Percentiles rank a stretch among this genome's conserved stretches.
These are phyloP conservation scores for Phellopilus nigrolimitatus DNA, from an alignment of 1,284 basidiomycete species.

Conservation along the genomic window DNA sequence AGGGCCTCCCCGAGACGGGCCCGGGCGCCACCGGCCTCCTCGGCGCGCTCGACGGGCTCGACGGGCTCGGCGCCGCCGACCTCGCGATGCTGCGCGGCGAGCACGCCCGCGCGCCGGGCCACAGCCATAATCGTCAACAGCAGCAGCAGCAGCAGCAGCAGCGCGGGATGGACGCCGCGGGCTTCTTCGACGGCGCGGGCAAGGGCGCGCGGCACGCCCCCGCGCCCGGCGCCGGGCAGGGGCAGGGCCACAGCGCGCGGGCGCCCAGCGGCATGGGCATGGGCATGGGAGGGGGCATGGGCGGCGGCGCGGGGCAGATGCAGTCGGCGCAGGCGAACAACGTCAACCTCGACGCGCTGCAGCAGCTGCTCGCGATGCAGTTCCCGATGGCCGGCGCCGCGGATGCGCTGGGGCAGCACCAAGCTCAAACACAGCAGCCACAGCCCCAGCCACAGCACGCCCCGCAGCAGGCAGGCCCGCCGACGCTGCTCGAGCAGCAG, in stretches of 20 bases:
- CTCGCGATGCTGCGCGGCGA: not conserved
- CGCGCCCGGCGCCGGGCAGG: too few species aligned
- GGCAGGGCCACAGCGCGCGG: not conserved
- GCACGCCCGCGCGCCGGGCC: not conserved
- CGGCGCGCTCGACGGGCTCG: not conserved
- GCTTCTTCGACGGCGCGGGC: not conserved
- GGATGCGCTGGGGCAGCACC: too few species aligned
- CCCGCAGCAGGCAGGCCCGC: not conserved
- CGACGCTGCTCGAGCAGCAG: conserved; percentile 50
- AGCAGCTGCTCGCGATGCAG: conserved; percentile 16
- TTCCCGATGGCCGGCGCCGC: conserved; percentile 8
- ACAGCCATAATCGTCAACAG: not conserved
- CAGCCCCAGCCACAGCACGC: too few species aligned
- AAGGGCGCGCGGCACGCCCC: too few species aligned
- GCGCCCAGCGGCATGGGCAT: not conserved
- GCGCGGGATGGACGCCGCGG: not conserved
- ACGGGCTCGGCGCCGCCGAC: too few species aligned
- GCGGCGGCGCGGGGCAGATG: not conserved
- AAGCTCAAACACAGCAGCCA: too few species aligned
- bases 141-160: not conserved
- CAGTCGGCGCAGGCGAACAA: not conserved
- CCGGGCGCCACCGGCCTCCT: too few species aligned
- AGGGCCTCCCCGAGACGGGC: too few species aligned
- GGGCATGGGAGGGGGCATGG: not conserved
- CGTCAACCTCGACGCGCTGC: conserved; percentile 16